Evolutionary conservation across 1,139 yeast species (phyloP), one percentile per base, ranked within the genome.

Genomic region (Yamadazyma diddensiae): DNA sequence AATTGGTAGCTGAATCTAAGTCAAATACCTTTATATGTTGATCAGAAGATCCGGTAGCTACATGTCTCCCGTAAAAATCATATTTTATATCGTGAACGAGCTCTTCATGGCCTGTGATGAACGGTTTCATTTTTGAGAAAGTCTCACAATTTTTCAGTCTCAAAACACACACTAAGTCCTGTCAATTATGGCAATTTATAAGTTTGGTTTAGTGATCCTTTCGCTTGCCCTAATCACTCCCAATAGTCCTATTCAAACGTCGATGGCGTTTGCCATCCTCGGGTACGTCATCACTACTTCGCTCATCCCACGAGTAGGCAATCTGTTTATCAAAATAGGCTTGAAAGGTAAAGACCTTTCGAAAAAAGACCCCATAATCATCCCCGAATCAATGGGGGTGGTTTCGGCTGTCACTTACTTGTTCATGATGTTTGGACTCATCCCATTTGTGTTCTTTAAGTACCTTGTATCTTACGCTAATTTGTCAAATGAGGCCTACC

Each of bases 311-410:
- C 59, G 69, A 23, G 71, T 83, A 11, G 72, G 81, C 1, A 70
- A 77, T 1, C 70, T 79, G 32, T 87, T 94, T 56, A 71, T 84
- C 22, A 71, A 73, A 37, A 77, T 83, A 27, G 98, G 98, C 0
- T 69, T 92, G 15, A 76, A 67, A 42, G 99, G 99, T 6, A 77
- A 72, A 42, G 99, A 92, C 52, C 49, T 87, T 54, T 79, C 88
- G 31, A 92, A 92, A 54, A 60, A 62, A 8, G 73, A 67, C 15
- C 94, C 94, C 3, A 36, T 35, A 9, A 62, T 55, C 30, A 71
- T 90, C 10, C 94, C 98, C 1, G 99, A 92, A 57, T 76, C 94
- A 0, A 82, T 90, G 71, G 99, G 99, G 3, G 81, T 86, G 1
- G 83, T 90, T 0, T 75, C 88, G 6, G 94, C 96, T 0, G 70